phyloP scores from a whole-genome alignment of 257 asterid genomes.

The Ilex aquifolium region DNA sequence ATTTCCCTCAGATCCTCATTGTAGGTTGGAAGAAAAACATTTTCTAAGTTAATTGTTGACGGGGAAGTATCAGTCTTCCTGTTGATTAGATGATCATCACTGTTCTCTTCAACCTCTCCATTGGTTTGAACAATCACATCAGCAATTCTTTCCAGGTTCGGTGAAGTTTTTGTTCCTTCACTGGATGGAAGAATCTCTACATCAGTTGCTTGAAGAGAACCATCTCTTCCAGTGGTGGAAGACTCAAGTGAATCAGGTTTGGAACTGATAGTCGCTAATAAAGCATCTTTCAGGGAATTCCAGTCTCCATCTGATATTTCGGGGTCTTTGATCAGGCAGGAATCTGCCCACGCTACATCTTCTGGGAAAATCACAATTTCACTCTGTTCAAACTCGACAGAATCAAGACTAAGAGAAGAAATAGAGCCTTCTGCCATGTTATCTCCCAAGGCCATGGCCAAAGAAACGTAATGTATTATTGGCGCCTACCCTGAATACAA shows the following conservation, averaged over 20 bases:
- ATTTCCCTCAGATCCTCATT: slow-evolving; percentile 33
- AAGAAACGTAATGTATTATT: not conserved
- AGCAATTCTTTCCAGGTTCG: slow-evolving; percentile 10
- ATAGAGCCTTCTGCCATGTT: slow-evolving; percentile 18
- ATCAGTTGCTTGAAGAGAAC: slow-evolving; percentile 10
- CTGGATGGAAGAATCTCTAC: slow-evolving; percentile 13
- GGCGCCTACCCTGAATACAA: too few species aligned
- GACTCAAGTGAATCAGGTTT: slow-evolving; percentile 5
- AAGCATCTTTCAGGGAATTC: slow-evolving; percentile 35
- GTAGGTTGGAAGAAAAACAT: slow-evolving; percentile 46
- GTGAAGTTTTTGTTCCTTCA: slow-evolving; percentile 8
- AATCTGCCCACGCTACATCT: slow-evolving; percentile 75
- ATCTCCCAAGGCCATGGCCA: slow-evolving; percentile 19
- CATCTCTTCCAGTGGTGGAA: slow-evolving; percentile 11
- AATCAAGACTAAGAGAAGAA: slow-evolving; percentile 11
- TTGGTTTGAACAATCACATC: slow-evolving; percentile 11
- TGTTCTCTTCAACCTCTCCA: slow-evolving; percentile 15
- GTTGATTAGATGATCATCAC: slow-evolving; percentile 10
- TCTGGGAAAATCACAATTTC: slow-evolving; percentile 32
- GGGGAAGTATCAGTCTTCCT: slow-evolving; percentile 27
- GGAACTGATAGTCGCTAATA: slow-evolving; percentile 22
- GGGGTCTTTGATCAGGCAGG: slow-evolving; percentile 53
- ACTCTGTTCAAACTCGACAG: slow-evolving; percentile 17
- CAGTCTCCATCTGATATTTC: slow-evolving; percentile 31
- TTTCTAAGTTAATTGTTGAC: slow-evolving; percentile 34